A percentile compares a stretch with the other conserved stretches of the same genome.
phyloP scores from a whole-genome alignment of 805 yeast genomes.

The Kodamaea kakaduensis region DNA sequence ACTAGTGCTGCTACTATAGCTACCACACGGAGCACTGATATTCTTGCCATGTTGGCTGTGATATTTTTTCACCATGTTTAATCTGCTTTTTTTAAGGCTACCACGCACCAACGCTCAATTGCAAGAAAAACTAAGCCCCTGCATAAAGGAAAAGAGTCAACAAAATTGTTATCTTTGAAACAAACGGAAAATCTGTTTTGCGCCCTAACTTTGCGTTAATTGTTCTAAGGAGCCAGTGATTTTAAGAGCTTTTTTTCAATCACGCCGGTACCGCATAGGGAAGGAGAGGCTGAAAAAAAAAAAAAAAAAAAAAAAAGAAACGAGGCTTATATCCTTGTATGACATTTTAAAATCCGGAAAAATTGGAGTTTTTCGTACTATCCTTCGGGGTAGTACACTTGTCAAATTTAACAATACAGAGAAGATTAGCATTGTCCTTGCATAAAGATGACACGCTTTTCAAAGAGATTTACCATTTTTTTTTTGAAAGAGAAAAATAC shows the following conservation, averaged over 20 bases:
- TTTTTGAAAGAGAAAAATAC: conserved; percentile 41
- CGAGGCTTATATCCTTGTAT: too few species aligned
- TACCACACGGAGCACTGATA: conserved; percentile 6
- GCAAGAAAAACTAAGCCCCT: too few species aligned
- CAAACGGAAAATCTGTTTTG: too few species aligned
- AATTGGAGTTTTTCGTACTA: conserved; percentile 28
- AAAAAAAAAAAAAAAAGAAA: too few species aligned
- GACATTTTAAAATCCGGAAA: not conserved
- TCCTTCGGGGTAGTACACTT: conserved; percentile 54
- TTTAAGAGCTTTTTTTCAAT: too few species aligned
- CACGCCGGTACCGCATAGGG: too few species aligned
- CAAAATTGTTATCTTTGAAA: too few species aligned
- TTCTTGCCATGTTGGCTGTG: conserved; percentile 9
- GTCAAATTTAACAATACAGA: conserved; percentile 99
- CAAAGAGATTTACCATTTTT: conserved; percentile 97
- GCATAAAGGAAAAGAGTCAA: too few species aligned
- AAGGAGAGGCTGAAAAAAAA: too few species aligned
- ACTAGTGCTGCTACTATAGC: conserved; percentile 9
- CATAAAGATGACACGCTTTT: conserved; percentile 99
- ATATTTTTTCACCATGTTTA: not conserved
- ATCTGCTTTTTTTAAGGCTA: not conserved
- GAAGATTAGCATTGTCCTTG: conserved; percentile 99
- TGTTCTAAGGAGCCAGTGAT: too few species aligned
- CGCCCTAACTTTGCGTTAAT: too few species aligned
- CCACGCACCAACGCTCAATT: too few species aligned